A percentile compares a stretch with the other conserved stretches of the same genome.
Evolutionary conservation across 2,329 filamentous ascomycete genomes (phyloP).

Genomic region (Sphaerulina vaccinii): DNA sequence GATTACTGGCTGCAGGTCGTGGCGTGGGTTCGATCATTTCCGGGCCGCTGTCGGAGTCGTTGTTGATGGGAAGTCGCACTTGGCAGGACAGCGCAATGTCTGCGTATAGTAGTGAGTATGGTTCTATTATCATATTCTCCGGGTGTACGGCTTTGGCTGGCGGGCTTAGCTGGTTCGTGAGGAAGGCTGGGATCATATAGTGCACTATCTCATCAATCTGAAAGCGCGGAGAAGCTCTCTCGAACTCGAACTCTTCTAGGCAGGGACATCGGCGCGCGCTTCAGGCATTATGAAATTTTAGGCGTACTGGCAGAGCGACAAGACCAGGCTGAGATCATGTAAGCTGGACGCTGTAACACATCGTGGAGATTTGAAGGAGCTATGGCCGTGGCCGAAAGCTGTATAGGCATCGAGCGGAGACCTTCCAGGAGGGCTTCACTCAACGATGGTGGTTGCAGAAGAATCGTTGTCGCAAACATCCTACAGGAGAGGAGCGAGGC

Average conservation of each 20-base stretch:
- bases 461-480: too few relatives aligned
- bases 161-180: conserved; percentile 24
- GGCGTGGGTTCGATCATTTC: conserved; percentile 54
- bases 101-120: conserved; percentile 45
- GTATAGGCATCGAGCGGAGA: too few relatives aligned
- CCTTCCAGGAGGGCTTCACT: too few relatives aligned
- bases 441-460: too few relatives aligned
- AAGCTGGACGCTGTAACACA: too few relatives aligned
- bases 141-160: conserved; percentile 30
- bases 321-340: too few relatives aligned
- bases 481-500: too few relatives aligned
- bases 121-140: conserved; percentile 44
- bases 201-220: too few relatives aligned
- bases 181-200: conserved; percentile 23
- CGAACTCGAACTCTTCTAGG: background rate
- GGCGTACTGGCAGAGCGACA: too few relatives aligned
- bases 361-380: too few relatives aligned
- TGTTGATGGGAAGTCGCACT: conserved; percentile 38
- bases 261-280: background rate
- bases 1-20: conserved; percentile 49
- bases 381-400: too few relatives aligned
- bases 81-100: conserved; percentile 29
- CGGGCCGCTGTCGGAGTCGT: conserved; percentile 51
- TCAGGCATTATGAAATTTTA: too few relatives aligned
- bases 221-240: background rate